Evolutionary conservation across 2,329 filamentous ascomycete species (phyloP).

Genomic region (Fonsecaea pedrosoi): DNA sequence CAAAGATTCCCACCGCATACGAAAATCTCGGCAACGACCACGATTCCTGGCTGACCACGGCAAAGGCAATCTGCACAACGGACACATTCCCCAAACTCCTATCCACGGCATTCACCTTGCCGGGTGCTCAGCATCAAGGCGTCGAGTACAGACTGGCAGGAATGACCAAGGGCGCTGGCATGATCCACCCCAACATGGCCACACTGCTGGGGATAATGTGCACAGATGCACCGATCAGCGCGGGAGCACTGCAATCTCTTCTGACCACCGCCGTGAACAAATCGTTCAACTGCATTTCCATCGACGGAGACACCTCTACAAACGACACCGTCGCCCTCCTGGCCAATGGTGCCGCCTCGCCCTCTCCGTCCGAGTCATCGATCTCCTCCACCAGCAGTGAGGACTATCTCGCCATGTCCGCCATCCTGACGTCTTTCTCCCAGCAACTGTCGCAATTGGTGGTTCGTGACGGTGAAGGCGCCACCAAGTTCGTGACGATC

Average conservation of each 20-base stretch:
- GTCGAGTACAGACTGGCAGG: constrained; percentile 78
- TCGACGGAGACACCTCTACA: constrained; percentile 96
- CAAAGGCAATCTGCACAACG: constrained; percentile 94
- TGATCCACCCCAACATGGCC: constrained; percentile 99
- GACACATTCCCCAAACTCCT: constrained; percentile 98
- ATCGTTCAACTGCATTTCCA: constrained; percentile 95
- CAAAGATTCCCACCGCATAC: constrained; percentile 79
- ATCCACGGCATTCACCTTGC: constrained; percentile 81
- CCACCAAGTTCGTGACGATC: constrained; percentile 97
- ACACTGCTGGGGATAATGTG: constrained; percentile 90
- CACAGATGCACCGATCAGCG: constrained; percentile 83
- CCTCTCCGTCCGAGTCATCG: constrained; percentile 60
- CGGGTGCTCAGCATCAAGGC: constrained; percentile 71
- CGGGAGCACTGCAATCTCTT: constrained; percentile 69
- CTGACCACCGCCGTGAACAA: constrained; percentile 77
- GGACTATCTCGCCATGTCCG: constrained; percentile 74
- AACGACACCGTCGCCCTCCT: constrained; percentile 95
- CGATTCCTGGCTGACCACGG: constrained; percentile 83
- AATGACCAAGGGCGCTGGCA: constrained; percentile 97
- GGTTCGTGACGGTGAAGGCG: constrained; percentile 94
- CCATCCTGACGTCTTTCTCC: constrained; percentile 76
- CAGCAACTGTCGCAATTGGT: constrained; percentile 88
- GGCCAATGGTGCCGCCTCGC: constrained; percentile 92
- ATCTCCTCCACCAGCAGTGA: constrained; percentile 47
- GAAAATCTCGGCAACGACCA: constrained; percentile 75